Percentiles rank a stretch among this genome's conserved stretches.
Evolutionary conservation across 2,329 filamentous ascomycete species (phyloP).

Genomic region (Tolypocladium tropicale): DNA sequence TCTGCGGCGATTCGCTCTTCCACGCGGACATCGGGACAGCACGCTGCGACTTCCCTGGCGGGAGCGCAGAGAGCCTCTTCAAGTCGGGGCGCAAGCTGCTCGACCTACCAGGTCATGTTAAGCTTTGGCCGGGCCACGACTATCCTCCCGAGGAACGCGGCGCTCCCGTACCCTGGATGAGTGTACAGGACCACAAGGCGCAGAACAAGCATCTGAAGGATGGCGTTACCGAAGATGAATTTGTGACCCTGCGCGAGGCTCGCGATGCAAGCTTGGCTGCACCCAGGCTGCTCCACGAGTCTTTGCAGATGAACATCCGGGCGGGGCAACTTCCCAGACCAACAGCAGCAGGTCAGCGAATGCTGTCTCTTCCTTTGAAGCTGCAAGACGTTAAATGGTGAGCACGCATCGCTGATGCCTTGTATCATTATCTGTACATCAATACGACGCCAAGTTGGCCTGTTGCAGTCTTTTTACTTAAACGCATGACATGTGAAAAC

Average conservation of each 20-base stretch:
- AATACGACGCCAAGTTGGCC: neutral
- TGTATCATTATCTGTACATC: neutral
- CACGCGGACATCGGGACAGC: constrained; percentile 41
- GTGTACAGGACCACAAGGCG: constrained; percentile 32
- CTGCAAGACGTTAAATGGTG: neutral
- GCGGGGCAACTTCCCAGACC: constrained; percentile 31
- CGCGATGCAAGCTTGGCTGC: constrained; percentile 32
- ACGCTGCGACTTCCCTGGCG: constrained; percentile 45
- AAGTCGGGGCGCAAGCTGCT: constrained; percentile 32
- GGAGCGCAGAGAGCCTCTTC: constrained; percentile 32
- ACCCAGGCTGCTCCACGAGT: constrained; percentile 37
- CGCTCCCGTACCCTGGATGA: constrained; percentile 28
- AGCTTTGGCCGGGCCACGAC: constrained; percentile 45
- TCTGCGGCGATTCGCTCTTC: constrained; percentile 44
- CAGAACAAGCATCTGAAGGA: constrained; percentile 38
- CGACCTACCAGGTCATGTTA: constrained; percentile 28
- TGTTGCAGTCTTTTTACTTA: no score
- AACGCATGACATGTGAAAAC: no score
- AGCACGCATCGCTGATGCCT: neutral
- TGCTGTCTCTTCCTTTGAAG: constrained; percentile 26
- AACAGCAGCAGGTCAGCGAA: constrained; percentile 16
- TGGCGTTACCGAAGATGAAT: constrained; percentile 29
- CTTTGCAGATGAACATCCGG: constrained; percentile 42
- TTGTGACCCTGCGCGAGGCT: constrained; percentile 29
- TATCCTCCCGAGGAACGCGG: constrained; percentile 30